Evolutionary conservation across 208 protist genomes (phyloP), one percentile per base, ranked within the genome.

Genomic region (Acanthamoeba royreba): DNA sequence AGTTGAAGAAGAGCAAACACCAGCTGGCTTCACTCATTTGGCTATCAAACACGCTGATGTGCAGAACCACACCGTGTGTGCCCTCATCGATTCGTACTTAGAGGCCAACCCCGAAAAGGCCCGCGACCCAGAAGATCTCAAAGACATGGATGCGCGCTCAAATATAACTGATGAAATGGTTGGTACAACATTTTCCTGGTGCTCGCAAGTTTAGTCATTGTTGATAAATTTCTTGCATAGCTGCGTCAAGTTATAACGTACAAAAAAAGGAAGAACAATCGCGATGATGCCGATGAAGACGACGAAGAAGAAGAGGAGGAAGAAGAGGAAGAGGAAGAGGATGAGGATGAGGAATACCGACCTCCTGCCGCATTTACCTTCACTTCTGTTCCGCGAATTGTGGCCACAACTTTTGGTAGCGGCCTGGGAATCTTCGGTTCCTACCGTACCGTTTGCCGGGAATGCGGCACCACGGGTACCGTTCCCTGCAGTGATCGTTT

Each of bases 141-240:
- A 72, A 9, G 81, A 93, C 13, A 95, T 95, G 94, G 94, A 95
- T 92, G n/a, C 52, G 15, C 35, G 45, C 58, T 94, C 31, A 38
- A 95, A 95, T n/a, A 93, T 95, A 0, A 95, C 94, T 13, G 94
- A 95, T 43, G 94, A 95, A 15, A 95, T 95, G 94, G 92, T 94
- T 17, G 22, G 3, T 25, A 28, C 53, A 17, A 33, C 3, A 89
- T 40, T 43, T 40, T 69, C 5, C 66, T 22, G 22, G n/a, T 15
- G 35, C n/a, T 81, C 35, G 43, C 22, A 49, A 35, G 22, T 81
- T 77, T 31, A 15, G n/a, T 43, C 11, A 9, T 25, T 77, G 8
- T 25, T 31, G 31, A n/a, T n/a, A n/a, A 25, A 77, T 77, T 25
- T 31, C 66, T 8, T 15, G 42, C 5, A 40, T 22, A 81, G 69